Evolutionary conservation across 768 basidiomycete species (phyloP), one percentile per base, ranked within the genome.

Genomic region (Dioszegia hungarica): DNA sequence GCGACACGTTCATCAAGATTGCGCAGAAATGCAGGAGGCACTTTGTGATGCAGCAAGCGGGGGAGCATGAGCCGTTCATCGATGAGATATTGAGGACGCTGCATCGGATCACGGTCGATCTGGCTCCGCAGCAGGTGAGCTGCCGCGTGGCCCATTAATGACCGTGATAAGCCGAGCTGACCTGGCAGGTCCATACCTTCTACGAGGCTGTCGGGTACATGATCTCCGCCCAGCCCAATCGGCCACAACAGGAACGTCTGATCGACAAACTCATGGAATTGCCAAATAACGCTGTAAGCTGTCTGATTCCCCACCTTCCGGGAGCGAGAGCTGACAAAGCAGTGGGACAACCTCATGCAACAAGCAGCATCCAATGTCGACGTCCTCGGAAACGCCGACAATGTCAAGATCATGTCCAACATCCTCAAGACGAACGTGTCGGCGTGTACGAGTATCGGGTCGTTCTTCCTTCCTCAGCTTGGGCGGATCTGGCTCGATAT

Each of bases 1-100:
- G 95, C 78, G 95, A 99, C 75, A 99, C 95, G 0, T 99, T 99
- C 78, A 98, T 99, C 81, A 99, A 98, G 79, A 99, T 99, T 67
- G 91, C 95, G 22, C 95, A 99, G 76, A 99, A 98, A 77, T 98
- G 93, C 75, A 83, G 92, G 38, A 83, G 94, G 52, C 95, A 99
- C 77, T 99, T 99, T 68, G 91, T 99, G 58, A 91, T 98, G 88
- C 90, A 93, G 72, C 95, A 99, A 76, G 87, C 91, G 9, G 91
- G 91, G 58, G 95, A 99, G 77, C 84, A 85, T 52, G 95, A 99
- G 72, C 95, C 95, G 1, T 99, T 98, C 76, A 88, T 99, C 41
- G 93, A 98, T 68, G 95, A 99, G 77, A 98, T 99, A 57, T 78
- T 99, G 46, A 85, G 92, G 53, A 80, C 87, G 31, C 79, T 99